phyloP scores from a whole-genome alignment of 164 flowering plant species.

The Vitis riparia region DNA sequence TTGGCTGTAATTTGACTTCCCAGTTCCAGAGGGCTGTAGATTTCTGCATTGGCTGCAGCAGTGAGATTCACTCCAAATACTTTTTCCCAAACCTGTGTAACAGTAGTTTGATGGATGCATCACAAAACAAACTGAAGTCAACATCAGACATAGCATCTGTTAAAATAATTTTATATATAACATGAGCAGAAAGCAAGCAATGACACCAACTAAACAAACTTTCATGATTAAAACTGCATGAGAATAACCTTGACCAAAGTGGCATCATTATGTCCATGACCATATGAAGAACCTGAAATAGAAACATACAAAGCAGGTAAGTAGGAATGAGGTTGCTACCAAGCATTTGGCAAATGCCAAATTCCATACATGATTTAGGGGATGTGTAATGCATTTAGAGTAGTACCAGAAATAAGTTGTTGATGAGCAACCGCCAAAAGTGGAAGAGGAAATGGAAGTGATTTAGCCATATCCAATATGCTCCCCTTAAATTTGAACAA shows the following conservation, averaged over 20 bases:
- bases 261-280: conserved; percentile 34
- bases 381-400: not conserved
- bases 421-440: conserved; percentile 85
- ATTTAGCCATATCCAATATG: conserved; percentile 67
- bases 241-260: conserved; percentile 56
- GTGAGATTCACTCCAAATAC: conserved; percentile 57
- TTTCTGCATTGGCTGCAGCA: conserved; percentile 62
- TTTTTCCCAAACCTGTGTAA: conserved; percentile 70
- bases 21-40: conserved; percentile 61
- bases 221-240: not conserved
- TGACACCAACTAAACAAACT: conserved; percentile 2
- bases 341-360: not conserved
- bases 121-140: not conserved
- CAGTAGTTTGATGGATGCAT: conserved; percentile 4
- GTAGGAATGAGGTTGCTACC: conserved; percentile 5
- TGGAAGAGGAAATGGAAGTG: conserved; percentile 81
- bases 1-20: conserved; percentile 46
- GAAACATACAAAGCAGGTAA: conserved; percentile 4
- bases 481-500: conserved; percentile 42
- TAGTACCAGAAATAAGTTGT: conserved; percentile 77
- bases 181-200: not conserved
- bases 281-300: conserved; percentile 55
- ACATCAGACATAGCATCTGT: not conserved
- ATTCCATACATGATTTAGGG: too few species aligned
- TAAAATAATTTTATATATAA: not conserved